phyloP scores from a whole-genome alignment of 495 filamentous ascomycete species.

The Hypoxylon fragiforme region DNA sequence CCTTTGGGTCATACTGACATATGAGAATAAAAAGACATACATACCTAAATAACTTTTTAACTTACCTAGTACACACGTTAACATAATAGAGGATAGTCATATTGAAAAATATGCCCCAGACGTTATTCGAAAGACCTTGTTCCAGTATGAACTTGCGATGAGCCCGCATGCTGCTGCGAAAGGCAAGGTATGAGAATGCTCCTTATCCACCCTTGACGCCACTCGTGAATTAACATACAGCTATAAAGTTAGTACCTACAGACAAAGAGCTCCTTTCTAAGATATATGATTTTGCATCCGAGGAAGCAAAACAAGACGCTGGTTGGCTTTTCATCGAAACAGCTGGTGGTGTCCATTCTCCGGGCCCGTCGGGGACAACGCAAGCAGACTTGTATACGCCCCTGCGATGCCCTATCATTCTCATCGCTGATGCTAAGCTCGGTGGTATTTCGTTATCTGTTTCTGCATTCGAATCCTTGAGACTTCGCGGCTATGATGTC shows the following conservation, averaged over 20 bases:
- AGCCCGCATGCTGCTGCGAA: constrained; percentile 73
- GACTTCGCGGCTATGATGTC: constrained; percentile 74
- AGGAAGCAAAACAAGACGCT: constrained; percentile 43
- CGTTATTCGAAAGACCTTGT: constrained; percentile 56
- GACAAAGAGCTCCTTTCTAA: constrained; percentile 53
- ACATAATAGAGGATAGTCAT: constrained; percentile 50
- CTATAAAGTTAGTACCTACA: constrained; percentile 41
- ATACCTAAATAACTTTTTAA: no score
- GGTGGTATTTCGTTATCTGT: constrained; percentile 77
- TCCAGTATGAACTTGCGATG: constrained; percentile 69
- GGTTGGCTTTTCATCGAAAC: constrained; percentile 68
- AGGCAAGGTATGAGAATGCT: constrained; percentile 34
- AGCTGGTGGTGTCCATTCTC: constrained; percentile 75
- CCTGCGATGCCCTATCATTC: constrained; percentile 68
- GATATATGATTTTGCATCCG: constrained; percentile 50
- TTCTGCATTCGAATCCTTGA: constrained; percentile 73
- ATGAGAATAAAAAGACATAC: no score
- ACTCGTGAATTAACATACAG: constrained; percentile 1
- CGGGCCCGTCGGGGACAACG: constrained; percentile 69
- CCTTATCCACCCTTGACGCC: neutral
- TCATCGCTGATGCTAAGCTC: constrained; percentile 70
- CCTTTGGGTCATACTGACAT: constrained; percentile 7
- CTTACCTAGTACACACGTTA: constrained; percentile 11
- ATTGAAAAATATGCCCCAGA: constrained; percentile 56
- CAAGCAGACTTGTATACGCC: constrained; percentile 76